phyloP scores from a whole-genome alignment of 108 stramenopile species.

The Conticribra weissflogii region DNA sequence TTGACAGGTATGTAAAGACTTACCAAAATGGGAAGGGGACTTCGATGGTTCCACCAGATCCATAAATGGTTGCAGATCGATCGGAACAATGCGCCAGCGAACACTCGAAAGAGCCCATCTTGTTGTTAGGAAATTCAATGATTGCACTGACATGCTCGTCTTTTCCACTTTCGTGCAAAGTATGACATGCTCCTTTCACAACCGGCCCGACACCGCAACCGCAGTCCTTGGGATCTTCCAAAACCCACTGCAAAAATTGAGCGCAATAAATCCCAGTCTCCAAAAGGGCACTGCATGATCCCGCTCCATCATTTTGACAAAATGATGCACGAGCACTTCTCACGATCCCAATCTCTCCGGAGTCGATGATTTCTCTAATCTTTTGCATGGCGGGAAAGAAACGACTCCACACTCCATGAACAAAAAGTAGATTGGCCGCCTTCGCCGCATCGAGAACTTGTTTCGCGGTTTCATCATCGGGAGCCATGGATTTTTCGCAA shows the following conservation, averaged over 20 bases:
- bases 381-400: slow-evolving; percentile 61
- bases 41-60: slow-evolving; percentile 48
- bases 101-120: slow-evolving; percentile 56
- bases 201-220: slow-evolving; percentile 20
- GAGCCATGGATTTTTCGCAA: slow-evolving; percentile 61
- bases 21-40: slow-evolving; percentile 60
- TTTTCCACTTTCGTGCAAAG: slow-evolving; percentile 35
- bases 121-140: slow-evolving; percentile 47
- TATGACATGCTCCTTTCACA: slow-evolving; percentile 44
- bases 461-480: slow-evolving; percentile 27
- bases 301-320: slow-evolving; percentile 61
- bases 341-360: slow-evolving; percentile 50
- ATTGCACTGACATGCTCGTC: slow-evolving; percentile 59
- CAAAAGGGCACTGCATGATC: slow-evolving; percentile 43
- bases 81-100: slow-evolving; percentile 43
- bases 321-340: slow-evolving; percentile 53
- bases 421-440: slow-evolving; percentile 28
- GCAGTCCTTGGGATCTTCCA: slow-evolving; percentile 15
- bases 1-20: neutral
- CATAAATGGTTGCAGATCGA: slow-evolving; percentile 49
- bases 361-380: slow-evolving; percentile 42
- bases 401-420: slow-evolving; percentile 59
- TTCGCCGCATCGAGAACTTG: slow-evolving; percentile 35
- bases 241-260: slow-evolving; percentile 61
- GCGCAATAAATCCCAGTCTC: slow-evolving; percentile 65